Percentiles rank a stretch among this genome's conserved stretches.
Conservation (phyloP, 129 eudicot species). For the Deinandra increscens region DNA sequence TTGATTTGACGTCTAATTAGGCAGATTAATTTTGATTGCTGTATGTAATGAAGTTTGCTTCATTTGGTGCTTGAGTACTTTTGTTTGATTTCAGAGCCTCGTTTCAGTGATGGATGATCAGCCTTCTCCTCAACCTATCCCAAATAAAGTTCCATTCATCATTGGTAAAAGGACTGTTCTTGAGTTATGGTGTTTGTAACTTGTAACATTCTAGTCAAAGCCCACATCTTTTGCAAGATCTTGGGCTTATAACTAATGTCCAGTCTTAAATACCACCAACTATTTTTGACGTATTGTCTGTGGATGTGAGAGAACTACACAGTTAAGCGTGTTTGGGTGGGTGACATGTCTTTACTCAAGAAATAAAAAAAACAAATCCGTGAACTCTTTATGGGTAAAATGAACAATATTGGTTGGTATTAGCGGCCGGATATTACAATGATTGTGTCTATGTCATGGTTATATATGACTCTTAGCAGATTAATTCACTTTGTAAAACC, state of each 20-base stretch:
- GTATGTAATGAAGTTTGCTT: too few species aligned
- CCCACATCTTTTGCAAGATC: too few species aligned
- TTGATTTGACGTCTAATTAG: too few species aligned
- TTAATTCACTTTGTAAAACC: neutral
- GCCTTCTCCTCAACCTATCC: constrained; percentile 2
- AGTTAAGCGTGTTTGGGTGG: neutral
- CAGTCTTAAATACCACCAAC: too few species aligned
- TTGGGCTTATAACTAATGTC: neutral
- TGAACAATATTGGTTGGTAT: neutral
- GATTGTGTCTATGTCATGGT: neutral
- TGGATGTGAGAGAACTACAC: neutral
- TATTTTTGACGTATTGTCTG: neutral
- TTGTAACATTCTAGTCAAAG: too few species aligned
- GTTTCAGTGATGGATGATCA: constrained; percentile 27
- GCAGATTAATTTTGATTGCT: too few species aligned
- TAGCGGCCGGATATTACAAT: neutral
- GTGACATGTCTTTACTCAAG: too few species aligned
- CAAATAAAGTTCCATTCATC: constrained; percentile 35
- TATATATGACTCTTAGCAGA: neutral
- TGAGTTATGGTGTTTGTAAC: neutral
- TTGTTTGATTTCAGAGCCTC: constrained; percentile 11
- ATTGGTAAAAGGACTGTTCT: constrained; percentile 21
- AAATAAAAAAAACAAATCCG: neutral
- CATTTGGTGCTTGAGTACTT: neutral
- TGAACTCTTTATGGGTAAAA: neutral